Percentiles rank a stretch among this genome's conserved stretches.
Conservation (phyloP, 2,329 filamentous ascomycete genomes). For the Apiospora hydei region DNA sequence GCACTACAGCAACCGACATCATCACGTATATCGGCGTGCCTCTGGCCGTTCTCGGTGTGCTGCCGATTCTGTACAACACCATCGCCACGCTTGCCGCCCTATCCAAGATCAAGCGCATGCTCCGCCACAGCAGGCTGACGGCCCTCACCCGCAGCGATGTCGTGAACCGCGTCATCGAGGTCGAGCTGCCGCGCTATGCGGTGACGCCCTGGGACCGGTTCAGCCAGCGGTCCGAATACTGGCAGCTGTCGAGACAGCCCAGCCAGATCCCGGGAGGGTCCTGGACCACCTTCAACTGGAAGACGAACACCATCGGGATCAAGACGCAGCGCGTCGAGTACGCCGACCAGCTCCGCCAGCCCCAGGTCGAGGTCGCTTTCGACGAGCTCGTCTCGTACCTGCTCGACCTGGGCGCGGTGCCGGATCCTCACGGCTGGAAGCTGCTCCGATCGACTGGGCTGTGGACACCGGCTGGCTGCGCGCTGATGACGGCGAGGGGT, state of each 20-base stretch:
- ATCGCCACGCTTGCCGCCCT: constrained; percentile 65
- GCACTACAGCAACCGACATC: constrained; percentile 51
- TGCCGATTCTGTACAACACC: constrained; percentile 73
- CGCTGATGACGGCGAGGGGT: constrained; percentile 61
- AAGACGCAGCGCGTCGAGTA: constrained; percentile 71
- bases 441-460: constrained; percentile 63
- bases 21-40: constrained; percentile 66
- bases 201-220: constrained; percentile 67
- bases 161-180: constrained; percentile 71
- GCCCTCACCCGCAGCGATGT: constrained; percentile 69
- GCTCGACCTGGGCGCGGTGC: constrained; percentile 68
- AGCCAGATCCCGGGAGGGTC: constrained; percentile 65
- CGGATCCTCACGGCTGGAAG: constrained; percentile 65
- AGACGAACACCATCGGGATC: constrained; percentile 65
- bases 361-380: constrained; percentile 61
- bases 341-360: constrained; percentile 60
- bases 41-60: constrained; percentile 64
- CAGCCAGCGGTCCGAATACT: constrained; percentile 62
- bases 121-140: constrained; percentile 62
- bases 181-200: constrained; percentile 70
- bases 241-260: constrained; percentile 59
- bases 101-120: constrained; percentile 65
- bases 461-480: constrained; percentile 67
- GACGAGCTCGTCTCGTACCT: constrained; percentile 68
- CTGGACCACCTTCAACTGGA: constrained; percentile 73